Base-by-base conservation (phyloP, 495 filamentous ascomycete genomes). In the Pyrenula aspistea region DNA sequence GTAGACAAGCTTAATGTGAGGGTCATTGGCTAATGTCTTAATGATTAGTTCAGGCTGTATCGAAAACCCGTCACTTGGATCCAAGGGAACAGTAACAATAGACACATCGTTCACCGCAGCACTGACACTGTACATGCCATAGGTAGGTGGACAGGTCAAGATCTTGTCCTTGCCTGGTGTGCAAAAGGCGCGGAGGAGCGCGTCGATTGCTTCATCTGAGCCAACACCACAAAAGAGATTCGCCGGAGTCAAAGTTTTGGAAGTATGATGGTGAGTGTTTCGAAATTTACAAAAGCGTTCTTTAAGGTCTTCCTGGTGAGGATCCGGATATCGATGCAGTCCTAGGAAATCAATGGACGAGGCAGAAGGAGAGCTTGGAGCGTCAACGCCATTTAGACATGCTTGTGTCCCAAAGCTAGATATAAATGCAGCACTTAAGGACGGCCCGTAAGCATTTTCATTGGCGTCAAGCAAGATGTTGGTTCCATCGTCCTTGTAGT, bases 401-500 rank as follows among this genome's bases (percentile, higher is more conserved):
- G 4, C 8, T 53, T 73, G 63, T 65, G 22, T 63, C 60, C 67
- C 70, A 61, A 65, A 56, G 49, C 65, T 68, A 21, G 63, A 61
- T 47, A 67, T 67, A 20, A 69, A 65, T 20, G 68, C 70, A 2
- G 42, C 22, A 10, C 70, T 71, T 47, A 91, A 70, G 12, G 83
- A 80, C 1, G 93, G 91, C 1, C 94, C 93, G 70, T 85, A 96
- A 54, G 93, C 91, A 67, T 97, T 98, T 70, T 98, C 93, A 62
- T 98, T 98, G 57, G 94, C 93, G 65, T 98, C 93, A 57, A 98
- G 87, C 24, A 98, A 83, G 56, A 97, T 85, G 67, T 97, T 97
- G 51, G 85, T 95, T 61, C 93, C 94, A 65, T 98, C 87, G 67
- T 98, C 93, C 78, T 97, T 95, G 78, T 97, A 97, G 80, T 98